A percentile compares a stretch with the other conserved stretches of the same genome.
These are phyloP conservation scores for Kitagawia praeruptora DNA, from an alignment of 129 eudicot species.

Conservation along the genomic window DNA sequence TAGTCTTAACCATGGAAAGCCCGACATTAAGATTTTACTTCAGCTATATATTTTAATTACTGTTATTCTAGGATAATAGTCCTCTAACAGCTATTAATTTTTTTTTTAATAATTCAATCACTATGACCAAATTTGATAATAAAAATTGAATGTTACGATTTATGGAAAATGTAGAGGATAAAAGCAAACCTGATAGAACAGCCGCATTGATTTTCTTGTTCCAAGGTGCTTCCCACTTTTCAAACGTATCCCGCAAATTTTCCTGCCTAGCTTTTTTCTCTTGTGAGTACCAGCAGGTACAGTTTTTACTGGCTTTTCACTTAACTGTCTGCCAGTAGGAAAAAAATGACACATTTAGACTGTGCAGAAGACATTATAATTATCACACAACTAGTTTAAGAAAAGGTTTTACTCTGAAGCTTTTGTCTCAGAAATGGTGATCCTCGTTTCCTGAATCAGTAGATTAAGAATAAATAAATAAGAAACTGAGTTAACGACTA, in stretches of 20 bases:
- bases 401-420: slow-evolving; percentile 28
- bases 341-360: not conserved
- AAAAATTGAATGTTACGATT: not conserved
- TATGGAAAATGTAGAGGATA: not conserved
- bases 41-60: not conserved
- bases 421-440: slow-evolving; percentile 17
- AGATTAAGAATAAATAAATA: not conserved
- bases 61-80: not conserved
- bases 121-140: not conserved
- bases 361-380: slow-evolving; percentile 7
- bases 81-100: not conserved
- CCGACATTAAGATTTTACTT: not conserved
- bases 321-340: slow-evolving; percentile 14
- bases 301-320: slow-evolving; percentile 1
- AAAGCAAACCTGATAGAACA: slow-evolving; percentile 25
- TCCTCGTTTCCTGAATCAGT: slow-evolving; percentile 23
- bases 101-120: not conserved
- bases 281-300: slow-evolving; percentile 23
- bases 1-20: not conserved
- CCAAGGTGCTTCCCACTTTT: slow-evolving; percentile 32
- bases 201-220: slow-evolving; percentile 37
- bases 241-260: slow-evolving; percentile 28
- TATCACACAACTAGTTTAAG: slow-evolving; percentile 8
- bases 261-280: slow-evolving; percentile 19
- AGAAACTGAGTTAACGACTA: not conserved